Base-by-base conservation (phyloP, 495 filamentous ascomycete genomes). In the Lasiosphaeriaceae sp. region DNA sequence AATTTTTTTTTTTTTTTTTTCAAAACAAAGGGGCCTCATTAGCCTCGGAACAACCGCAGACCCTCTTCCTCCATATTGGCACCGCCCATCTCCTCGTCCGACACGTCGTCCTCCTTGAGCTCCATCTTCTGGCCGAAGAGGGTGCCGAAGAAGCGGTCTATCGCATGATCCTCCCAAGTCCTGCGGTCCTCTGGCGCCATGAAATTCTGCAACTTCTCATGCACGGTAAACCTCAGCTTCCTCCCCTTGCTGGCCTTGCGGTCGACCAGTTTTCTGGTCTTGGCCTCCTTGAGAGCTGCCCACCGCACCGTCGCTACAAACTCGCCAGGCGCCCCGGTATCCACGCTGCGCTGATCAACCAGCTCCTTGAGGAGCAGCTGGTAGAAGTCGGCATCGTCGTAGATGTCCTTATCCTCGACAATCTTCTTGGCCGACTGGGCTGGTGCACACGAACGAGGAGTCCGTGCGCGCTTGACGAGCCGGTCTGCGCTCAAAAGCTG, bases 201-300 rank as follows among this genome's bases (percentile, higher is more conserved):
- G 67, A 97, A 97, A 74, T 97, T 97, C 76, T 94, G 89, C 59
- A 98, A 71, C 72, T 96, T 97, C 76, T 97, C 92, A 64, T 97
- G 93, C 17, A 97, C 91, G 47, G 87, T 90, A 72, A 89, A 97
- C 45, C 88, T 77, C 83, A 98, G 81, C 74, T 96, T 98, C 50
- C 94, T 77, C 5, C 94, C 94, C 74, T 97, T 97, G 63, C 90
- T 96, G 11, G 95, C 95, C 62, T 90, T 93, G 16, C 91, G 90
- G 73, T 98, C 94, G 17, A 97, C 86, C 34, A 84, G 78, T 60
- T 90, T 88, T 73, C 87, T 86, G 19, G 84, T 83, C 69, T 92
- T 94, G 49, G 87, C 88, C 62, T 92, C 90, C 69, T 86, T 87
- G 68, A 85, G 86, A 47, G 88, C 89, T 17, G 82, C 83, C 63